Evolutionary conservation across 2,329 filamentous ascomycete genomes (phyloP).

Genomic region (Erysiphe neolycopersici): DNA sequence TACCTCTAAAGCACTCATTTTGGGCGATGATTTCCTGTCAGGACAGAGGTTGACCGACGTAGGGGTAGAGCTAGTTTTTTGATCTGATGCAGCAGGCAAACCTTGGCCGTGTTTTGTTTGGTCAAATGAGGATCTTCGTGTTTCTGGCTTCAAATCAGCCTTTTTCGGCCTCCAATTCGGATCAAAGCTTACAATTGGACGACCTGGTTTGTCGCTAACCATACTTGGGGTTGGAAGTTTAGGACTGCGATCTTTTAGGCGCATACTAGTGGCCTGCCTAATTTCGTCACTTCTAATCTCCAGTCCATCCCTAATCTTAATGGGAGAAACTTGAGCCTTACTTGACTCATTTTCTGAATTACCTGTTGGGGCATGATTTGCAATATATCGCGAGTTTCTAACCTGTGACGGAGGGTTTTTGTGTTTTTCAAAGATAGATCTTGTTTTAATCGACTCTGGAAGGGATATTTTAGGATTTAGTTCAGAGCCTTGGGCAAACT

Average conservation of each 20-base stretch:
- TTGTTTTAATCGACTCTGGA: slow-evolving; percentile 17
- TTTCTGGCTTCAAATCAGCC: slow-evolving; percentile 40
- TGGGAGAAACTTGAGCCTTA: slow-evolving; percentile 2
- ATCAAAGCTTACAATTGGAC: slow-evolving; percentile 95
- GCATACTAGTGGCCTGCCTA: slow-evolving; percentile 71
- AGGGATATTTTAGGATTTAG: slow-evolving; percentile 19
- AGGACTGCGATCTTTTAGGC: slow-evolving; percentile 56
- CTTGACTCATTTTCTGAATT: neutral
- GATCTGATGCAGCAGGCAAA: slow-evolving; percentile 8
- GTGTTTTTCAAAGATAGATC: slow-evolving; percentile 42
- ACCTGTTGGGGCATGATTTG: slow-evolving; percentile 21
- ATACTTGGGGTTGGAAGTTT: slow-evolving; percentile 71
- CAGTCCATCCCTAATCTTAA: slow-evolving; percentile 37
- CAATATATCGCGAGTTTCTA: slow-evolving; percentile 53
- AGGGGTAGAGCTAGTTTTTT: slow-evolving; percentile 10
- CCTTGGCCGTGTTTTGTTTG: slow-evolving; percentile 8
- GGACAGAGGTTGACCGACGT: slow-evolving; percentile 16
- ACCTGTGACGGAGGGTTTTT: slow-evolving; percentile 64
- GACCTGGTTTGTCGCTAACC: slow-evolving; percentile 70
- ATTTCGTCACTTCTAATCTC: slow-evolving; percentile 77
- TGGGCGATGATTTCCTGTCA: slow-evolving; percentile 17
- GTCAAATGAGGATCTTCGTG: slow-evolving; percentile 12
- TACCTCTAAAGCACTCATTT: slow-evolving; percentile 15
- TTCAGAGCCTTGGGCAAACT: slow-evolving; percentile 18
- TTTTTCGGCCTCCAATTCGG: slow-evolving; percentile 43